These are phyloP conservation scores for Epichloe amarillans DNA, from an alignment of 2,329 filamentous ascomycete species.

Conservation along the genomic window DNA sequence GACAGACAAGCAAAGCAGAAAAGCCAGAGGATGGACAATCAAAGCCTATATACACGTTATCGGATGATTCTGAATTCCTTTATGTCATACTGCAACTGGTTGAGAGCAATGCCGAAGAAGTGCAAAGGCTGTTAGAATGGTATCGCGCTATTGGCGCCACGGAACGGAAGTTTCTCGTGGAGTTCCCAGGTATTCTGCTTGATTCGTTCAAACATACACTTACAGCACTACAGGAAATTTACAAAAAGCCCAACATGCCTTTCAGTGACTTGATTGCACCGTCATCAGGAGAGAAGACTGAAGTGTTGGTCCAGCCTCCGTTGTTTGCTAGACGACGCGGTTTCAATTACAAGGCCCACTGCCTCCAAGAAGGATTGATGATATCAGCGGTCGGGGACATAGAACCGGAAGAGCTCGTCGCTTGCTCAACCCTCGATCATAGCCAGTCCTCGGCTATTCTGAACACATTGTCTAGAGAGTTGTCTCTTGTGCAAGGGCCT, in stretches of 20 bases:
- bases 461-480: constrained; percentile 32
- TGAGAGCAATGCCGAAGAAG: constrained; percentile 10
- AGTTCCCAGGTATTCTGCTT: constrained; percentile 48
- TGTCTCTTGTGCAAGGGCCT: constrained; percentile 55
- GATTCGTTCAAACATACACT: constrained; percentile 45
- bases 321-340: constrained; percentile 32
- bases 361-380: constrained; percentile 16
- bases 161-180: constrained; percentile 29
- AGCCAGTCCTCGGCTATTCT: constrained; percentile 39
- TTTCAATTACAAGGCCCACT: constrained; percentile 35
- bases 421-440: constrained; percentile 35
- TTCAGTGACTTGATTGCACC: constrained; percentile 34
- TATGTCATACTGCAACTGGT: constrained; percentile 20
- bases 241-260: constrained; percentile 27
- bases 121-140: constrained; percentile 15
- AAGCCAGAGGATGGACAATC: neutral
- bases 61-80: constrained; percentile 16
- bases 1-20: constrained; percentile 7
- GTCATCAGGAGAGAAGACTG: constrained; percentile 6
- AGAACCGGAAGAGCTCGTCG: constrained; percentile 13
- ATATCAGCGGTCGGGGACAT: constrained; percentile 10
- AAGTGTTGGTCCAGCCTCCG: constrained; percentile 28
- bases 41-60: constrained; percentile 13
- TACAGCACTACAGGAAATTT: constrained; percentile 40
- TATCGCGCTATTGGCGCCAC: constrained; percentile 10